These are phyloP conservation scores for Helotiales sp. DNA, from an alignment of 2,329 filamentous ascomycete species.

Conservation along the genomic window DNA sequence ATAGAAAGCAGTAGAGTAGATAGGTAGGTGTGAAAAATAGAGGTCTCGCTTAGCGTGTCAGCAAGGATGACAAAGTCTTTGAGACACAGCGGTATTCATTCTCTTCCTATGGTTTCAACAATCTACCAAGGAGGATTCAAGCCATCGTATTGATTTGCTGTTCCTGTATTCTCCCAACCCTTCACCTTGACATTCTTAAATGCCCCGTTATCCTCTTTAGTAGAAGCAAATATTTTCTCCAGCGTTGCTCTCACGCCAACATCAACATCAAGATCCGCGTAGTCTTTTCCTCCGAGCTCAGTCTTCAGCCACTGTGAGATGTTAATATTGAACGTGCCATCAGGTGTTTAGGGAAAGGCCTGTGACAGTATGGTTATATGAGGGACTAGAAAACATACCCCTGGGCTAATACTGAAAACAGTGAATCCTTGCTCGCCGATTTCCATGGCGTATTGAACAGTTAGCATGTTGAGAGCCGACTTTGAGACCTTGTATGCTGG, in stretches of 20 bases:
- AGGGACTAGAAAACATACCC: slow-evolving; percentile 37
- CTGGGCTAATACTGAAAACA: slow-evolving; percentile 43
- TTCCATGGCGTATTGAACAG: slow-evolving; percentile 42
- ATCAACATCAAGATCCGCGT: slow-evolving; percentile 43
- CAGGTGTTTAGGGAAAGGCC: no score
- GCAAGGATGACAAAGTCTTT: background rate
- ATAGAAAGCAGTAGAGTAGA: no score
- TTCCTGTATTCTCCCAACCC: slow-evolving; percentile 9
- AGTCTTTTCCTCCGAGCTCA: slow-evolving; percentile 39
- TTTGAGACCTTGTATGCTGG: slow-evolving; percentile 48
- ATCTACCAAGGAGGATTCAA: slow-evolving; percentile 17
- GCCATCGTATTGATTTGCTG: slow-evolving; percentile 39
- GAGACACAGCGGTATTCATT: background rate
- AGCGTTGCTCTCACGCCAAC: slow-evolving; percentile 36
- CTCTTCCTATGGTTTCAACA: background rate
- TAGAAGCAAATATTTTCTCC: slow-evolving; percentile 45
- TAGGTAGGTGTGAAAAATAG: background rate
- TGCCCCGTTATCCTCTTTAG: slow-evolving; percentile 44
- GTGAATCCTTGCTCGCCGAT: slow-evolving; percentile 43
- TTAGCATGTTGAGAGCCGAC: slow-evolving; percentile 48
- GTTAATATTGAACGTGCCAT: slow-evolving; percentile 11
- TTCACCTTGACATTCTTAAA: slow-evolving; percentile 40
- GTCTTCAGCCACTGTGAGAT: slow-evolving; percentile 42
- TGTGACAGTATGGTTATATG: background rate
- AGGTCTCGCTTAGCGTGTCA: background rate